These are phyloP conservation scores for Colletotrichum sublineola DNA, from an alignment of 2,329 filamentous ascomycete genomes.

Conservation along the genomic window DNA sequence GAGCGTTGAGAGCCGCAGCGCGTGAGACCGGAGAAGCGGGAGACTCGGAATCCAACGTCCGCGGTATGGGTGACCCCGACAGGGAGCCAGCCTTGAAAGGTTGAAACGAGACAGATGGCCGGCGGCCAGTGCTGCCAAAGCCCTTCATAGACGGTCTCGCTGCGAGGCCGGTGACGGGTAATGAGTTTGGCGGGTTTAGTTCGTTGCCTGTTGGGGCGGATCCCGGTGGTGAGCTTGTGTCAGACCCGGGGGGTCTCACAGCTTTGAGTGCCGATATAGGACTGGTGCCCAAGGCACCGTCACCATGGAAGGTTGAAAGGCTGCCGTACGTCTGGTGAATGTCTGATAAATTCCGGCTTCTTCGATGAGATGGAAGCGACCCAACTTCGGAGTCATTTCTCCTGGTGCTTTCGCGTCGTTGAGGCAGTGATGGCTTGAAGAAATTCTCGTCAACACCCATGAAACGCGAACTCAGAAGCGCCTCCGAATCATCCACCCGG, in stretches of 20 bases:
- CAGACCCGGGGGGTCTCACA: slow-evolving; percentile 72
- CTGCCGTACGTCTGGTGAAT: slow-evolving; percentile 88
- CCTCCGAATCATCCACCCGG: slow-evolving; percentile 90
- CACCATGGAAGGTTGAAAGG: slow-evolving; percentile 89
- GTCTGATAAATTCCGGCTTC: slow-evolving; percentile 64
- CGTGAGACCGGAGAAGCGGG: slow-evolving; percentile 68
- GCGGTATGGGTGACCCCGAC: slow-evolving; percentile 83
- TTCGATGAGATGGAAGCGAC: slow-evolving; percentile 78
- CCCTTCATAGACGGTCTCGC: slow-evolving; percentile 56
- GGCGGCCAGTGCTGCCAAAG: slow-evolving; percentile 70
- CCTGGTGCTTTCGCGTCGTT: slow-evolving; percentile 58
- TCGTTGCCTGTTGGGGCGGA: slow-evolving; percentile 64
- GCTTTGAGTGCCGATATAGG: slow-evolving; percentile 87
- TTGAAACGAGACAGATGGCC: slow-evolving; percentile 90
- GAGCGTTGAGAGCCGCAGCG: slow-evolving; percentile 60
- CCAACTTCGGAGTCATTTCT: slow-evolving; percentile 68
- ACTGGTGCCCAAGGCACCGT: slow-evolving; percentile 81
- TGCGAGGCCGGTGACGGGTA: slow-evolving; percentile 61
- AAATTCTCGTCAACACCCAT: slow-evolving; percentile 91
- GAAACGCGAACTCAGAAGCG: slow-evolving; percentile 90
- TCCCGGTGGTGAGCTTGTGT: slow-evolving; percentile 70
- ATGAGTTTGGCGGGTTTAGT: slow-evolving; percentile 62
- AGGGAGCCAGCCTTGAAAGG: slow-evolving; percentile 97
- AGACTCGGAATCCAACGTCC: slow-evolving; percentile 62
- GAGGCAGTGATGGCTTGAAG: slow-evolving; percentile 82